Percentiles rank a stretch among this genome's conserved stretches.
These are phyloP conservation scores for Climacium dendroides DNA, from an alignment of 225 moss, liverwort and hornwort species.

Conservation along the genomic window DNA sequence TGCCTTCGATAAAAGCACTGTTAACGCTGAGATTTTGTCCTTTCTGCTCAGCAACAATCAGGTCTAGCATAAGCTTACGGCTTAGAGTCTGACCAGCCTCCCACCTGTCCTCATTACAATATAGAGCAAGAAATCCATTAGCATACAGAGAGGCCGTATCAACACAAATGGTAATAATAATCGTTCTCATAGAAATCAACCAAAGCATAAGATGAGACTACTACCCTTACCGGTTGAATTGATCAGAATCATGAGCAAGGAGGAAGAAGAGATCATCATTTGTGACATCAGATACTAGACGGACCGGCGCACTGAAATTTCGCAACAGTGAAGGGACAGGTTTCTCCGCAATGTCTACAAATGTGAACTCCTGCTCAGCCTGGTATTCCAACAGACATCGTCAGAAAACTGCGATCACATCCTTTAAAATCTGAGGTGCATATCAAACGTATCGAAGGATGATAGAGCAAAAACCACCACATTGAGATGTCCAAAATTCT, in stretches of 20 bases:
- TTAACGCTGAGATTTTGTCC: conserved; percentile 42
- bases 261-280: conserved; percentile 80
- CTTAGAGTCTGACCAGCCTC: conserved; percentile 87
- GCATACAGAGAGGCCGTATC: not conserved
- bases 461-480: not conserved
- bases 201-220: not conserved
- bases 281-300: conserved; percentile 67
- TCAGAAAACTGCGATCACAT: not conserved
- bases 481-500: not conserved
- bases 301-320: conserved; percentile 89
- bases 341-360: conserved; percentile 51
- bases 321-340: conserved; percentile 85
- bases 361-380: conserved; percentile 79
- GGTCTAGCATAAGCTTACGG: conserved; percentile 71
- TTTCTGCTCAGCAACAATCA: conserved; percentile 55
- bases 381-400: conserved; percentile 1
- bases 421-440: not conserved
- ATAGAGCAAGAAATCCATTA: not conserved
- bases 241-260: conserved; percentile 85
- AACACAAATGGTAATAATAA: not conserved
- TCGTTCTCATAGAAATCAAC: not conserved
- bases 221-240: conserved; percentile 58
- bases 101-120: conserved; percentile 45
- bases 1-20: conserved; percentile 60
- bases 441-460: not conserved